Conservation (phyloP, 352 stramenopile genomes). For the Phytophthora ramorum region DNA sequence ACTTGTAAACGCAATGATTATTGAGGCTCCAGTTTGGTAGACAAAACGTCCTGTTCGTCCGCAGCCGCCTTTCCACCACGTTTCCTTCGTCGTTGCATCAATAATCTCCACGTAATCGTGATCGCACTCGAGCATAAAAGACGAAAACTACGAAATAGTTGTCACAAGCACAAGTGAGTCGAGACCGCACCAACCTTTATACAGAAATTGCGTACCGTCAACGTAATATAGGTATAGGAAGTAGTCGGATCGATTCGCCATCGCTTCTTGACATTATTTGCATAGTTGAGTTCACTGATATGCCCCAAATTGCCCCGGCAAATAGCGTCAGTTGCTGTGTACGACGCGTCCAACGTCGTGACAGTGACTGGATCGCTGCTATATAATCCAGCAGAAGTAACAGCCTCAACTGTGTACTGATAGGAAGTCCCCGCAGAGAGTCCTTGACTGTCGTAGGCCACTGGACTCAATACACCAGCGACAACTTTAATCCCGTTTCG, state of each 20-base stretch:
- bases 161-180: slow-evolving; percentile 1
- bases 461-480: not conserved
- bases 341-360: slow-evolving; percentile 20
- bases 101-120: slow-evolving; percentile 67
- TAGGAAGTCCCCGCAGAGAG: slow-evolving; percentile 21
- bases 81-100: slow-evolving; percentile 21
- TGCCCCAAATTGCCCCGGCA: slow-evolving; percentile 36
- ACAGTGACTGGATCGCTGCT: slow-evolving; percentile 20
- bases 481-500: slow-evolving; percentile 36
- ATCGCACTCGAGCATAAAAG: slow-evolving; percentile 74
- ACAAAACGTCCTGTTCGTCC: slow-evolving; percentile 46
- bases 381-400: slow-evolving; percentile 13
- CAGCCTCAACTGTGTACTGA: slow-evolving; percentile 24
- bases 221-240: slow-evolving; percentile 36
- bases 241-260: slow-evolving; percentile 48
- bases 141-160: slow-evolving; percentile 24
- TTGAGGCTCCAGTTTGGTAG: slow-evolving; percentile 35
- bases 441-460: not conserved
- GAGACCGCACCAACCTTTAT: not conserved
- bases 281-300: slow-evolving; percentile 48
- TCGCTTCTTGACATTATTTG: slow-evolving; percentile 28
- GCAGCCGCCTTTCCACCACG: slow-evolving; percentile 68
- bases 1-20: slow-evolving; percentile 50
- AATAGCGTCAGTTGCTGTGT: slow-evolving; percentile 5
- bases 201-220: slow-evolving; percentile 30